A percentile compares a stretch with the other conserved stretches of the same genome.
Conservation (phyloP, 306 rosid species). For the Glycine soja region DNA sequence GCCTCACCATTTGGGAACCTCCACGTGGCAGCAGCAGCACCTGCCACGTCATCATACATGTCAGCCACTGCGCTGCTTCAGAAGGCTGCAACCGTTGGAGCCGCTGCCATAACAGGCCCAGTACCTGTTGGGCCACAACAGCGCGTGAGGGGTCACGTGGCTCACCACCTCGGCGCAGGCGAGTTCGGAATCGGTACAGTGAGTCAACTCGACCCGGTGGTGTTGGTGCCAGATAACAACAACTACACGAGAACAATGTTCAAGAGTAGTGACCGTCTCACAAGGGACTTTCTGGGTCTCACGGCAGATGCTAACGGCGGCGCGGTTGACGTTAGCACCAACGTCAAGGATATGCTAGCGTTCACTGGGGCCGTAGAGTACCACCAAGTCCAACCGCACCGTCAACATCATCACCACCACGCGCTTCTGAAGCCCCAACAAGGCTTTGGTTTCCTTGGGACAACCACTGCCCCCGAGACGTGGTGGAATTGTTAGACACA, state of each 20-base stretch:
- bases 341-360: slow-evolving; percentile 63
- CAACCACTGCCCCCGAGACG: slow-evolving; percentile 59
- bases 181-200: slow-evolving; percentile 57
- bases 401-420: slow-evolving; percentile 38
- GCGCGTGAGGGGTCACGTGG: slow-evolving; percentile 46
- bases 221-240: slow-evolving; percentile 33
- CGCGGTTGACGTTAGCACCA: slow-evolving; percentile 51
- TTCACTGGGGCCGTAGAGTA: slow-evolving; percentile 64
- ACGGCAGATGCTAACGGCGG: slow-evolving; percentile 52
- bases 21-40: slow-evolving; percentile 48
- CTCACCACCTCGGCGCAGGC: slow-evolving; percentile 39
- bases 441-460: slow-evolving; percentile 61
- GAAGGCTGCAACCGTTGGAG: slow-evolving; percentile 78
- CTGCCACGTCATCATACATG: slow-evolving; percentile 63
- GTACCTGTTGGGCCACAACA: neutral
- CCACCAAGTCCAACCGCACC: slow-evolving; percentile 23
- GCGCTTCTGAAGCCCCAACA: slow-evolving; percentile 57
- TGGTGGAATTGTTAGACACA: slow-evolving; percentile 58
- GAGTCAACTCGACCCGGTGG: slow-evolving; percentile 45
- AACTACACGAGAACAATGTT: slow-evolving; percentile 44
- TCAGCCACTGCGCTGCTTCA: slow-evolving; percentile 88
- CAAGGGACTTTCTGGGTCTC: slow-evolving; percentile 44
- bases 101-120: slow-evolving; percentile 46
- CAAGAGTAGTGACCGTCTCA: slow-evolving; percentile 52
- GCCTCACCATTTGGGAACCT: slow-evolving; percentile 52